A percentile compares a stretch with the other conserved stretches of the same genome.
Evolutionary conservation across 2,329 filamentous ascomycete genomes (phyloP).

Genomic region (Pyricularia pennisetigena): DNA sequence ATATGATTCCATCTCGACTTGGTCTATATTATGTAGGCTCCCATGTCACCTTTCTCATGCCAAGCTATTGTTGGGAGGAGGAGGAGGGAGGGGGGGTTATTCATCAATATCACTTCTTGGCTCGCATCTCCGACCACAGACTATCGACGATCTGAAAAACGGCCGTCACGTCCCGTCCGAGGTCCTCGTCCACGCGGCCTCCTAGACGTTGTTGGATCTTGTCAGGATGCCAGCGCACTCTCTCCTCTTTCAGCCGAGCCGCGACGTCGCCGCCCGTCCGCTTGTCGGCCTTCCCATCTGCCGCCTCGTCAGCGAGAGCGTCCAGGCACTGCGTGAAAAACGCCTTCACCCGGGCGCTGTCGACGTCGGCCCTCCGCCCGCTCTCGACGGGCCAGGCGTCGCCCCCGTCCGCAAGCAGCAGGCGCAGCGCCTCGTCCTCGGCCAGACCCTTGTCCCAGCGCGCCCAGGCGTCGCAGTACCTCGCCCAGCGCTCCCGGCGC

Average conservation of each 20-base stretch:
- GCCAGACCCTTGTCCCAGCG: conserved; percentile 32
- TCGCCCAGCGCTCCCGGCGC: conserved; percentile 52
- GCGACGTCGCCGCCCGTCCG: conserved; percentile 23
- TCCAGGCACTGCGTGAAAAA: conserved; percentile 50
- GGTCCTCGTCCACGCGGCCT: conserved; percentile 53
- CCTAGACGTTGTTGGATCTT: conserved; percentile 91
- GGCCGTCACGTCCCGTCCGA: conserved; percentile 73
- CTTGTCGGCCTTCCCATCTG: background rate
- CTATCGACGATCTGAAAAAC: conserved; percentile 86
- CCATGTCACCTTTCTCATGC: too few species aligned
- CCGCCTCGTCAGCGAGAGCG: background rate
- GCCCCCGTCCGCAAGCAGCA: background rate
- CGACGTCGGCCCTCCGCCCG: conserved; percentile 44
- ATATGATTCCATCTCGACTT: too few species aligned
- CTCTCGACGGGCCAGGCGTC: conserved; percentile 60
- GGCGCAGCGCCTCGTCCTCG: conserved; percentile 4
- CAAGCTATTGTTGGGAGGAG: too few species aligned
- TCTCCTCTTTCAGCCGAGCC: conserved; percentile 63
- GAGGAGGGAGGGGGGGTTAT: too few species aligned
- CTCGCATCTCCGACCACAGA: conserved; percentile 59
- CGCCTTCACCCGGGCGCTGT: conserved; percentile 45
- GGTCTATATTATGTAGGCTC: too few species aligned
- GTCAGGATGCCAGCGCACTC: conserved; percentile 93
- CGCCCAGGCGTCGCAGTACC: conserved; percentile 56
- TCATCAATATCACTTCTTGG: conserved; percentile 12